phyloP scores from a whole-genome alignment of 208 protist genomes.

The Leishmania gerbilli region DNA sequence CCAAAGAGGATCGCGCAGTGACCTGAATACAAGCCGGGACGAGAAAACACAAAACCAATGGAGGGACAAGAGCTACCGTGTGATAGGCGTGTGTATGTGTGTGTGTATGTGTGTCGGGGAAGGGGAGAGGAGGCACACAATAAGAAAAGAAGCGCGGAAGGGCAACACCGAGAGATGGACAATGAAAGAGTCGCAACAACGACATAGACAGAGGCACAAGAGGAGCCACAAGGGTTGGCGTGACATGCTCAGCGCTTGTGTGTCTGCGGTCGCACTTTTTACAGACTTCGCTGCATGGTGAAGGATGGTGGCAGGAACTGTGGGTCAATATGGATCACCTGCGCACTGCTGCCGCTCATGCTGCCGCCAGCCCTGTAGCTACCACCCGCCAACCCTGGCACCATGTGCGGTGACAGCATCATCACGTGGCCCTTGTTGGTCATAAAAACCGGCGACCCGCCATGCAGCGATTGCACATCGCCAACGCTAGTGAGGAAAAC shows the following conservation, averaged over 20 bases:
- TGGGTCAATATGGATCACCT: not conserved
- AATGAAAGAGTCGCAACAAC: constrained; percentile 2
- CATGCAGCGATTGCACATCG: not conserved
- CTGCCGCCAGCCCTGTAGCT: not conserved
- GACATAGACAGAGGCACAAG: constrained; percentile 17
- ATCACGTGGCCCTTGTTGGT: constrained; percentile 6
- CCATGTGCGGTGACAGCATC: not conserved
- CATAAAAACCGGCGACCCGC: not conserved
- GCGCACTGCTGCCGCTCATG: not conserved
- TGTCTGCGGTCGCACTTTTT: not conserved
- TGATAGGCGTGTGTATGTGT: no score
- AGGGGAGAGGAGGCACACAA: not conserved
- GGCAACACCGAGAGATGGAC: not conserved
- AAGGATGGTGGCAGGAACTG: not conserved
- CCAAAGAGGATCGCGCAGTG: not conserved
- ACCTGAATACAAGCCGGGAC: not conserved
- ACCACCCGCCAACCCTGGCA: not conserved
- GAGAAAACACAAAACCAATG: not conserved
- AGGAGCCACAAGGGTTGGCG: constrained; percentile 7
- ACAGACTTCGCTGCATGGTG: not conserved
- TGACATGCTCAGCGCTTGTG: not conserved
- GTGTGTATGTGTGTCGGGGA: not conserved
- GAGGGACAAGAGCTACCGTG: no score
- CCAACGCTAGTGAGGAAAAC: not conserved
- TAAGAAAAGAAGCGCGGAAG: not conserved